Base-by-base conservation (phyloP, 1,139 yeast species). In the Geotrichum macrosporum region DNA sequence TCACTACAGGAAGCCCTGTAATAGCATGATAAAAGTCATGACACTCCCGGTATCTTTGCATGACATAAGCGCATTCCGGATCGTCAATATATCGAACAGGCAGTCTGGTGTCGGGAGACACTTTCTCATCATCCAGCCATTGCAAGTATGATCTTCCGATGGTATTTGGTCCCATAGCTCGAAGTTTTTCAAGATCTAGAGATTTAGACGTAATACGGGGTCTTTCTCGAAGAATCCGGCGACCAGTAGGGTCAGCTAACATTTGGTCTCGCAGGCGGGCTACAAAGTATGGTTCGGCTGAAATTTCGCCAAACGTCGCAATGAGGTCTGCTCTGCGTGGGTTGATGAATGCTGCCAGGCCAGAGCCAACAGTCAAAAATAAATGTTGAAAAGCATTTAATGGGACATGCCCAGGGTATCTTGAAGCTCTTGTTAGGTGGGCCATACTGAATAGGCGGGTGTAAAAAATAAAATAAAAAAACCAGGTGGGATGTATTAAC, bases 1-100 rank as follows among this genome's bases (percentile, higher is more conserved):
- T 79, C 35, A 85, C 82, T 36, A 89, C 85, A 0, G 97, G 97
- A 45, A 87, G 73, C 6, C 95, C 94, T 0, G 95, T 84, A 33
- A 92, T 74, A 1, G 97, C 87, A 64, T 92, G 99, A 62, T 88
- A 92, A 60, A 92, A 92, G 64, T 92, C 99, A 59, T 92, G 99
- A 62, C 96, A 89, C 62, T 92, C 97, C 45, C 99, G 77, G 65
- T 92, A 92, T 55, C 98, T 70, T 63, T 88, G 94, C 72, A 80
- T 87, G 15, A 92, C 84, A 60, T 84, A 92, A 1, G 96, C 96
- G 58, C 88, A 76, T 60, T 87, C 95, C 35, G 86, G 94, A 61
- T 92, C 88, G 55, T 86, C 94, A 35, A 92, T 86, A 64, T 78
- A 92, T 50, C 79, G 76, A 4, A 92, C 97, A 0, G 87, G 82